Percentiles rank a stretch among this genome's conserved stretches.
Evolutionary conservation across 257 asterid species (phyloP).

Genomic region (Solanum chmielewskii): DNA sequence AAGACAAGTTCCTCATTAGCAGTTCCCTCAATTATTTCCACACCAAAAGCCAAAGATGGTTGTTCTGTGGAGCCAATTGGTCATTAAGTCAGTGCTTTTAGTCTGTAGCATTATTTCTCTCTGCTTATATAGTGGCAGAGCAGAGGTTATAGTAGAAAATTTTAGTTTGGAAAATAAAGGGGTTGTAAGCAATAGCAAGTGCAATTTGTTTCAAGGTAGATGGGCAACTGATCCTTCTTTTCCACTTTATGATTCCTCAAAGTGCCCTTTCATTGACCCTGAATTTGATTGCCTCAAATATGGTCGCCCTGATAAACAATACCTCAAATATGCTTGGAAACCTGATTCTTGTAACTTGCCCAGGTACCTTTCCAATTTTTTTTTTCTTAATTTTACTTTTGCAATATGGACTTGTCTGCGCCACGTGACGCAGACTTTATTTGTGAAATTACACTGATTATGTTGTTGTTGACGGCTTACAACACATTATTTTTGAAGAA

Average conservation of each 20-base stretch:
- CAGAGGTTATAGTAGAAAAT: background rate
- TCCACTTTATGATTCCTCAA: conserved; percentile 35
- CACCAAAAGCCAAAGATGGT: background rate
- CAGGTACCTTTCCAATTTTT: conserved; percentile 19
- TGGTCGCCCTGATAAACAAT: conserved; percentile 57
- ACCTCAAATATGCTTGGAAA: conserved; percentile 52
- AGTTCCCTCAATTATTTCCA: background rate
- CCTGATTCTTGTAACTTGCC: conserved; percentile 52
- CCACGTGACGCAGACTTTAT: background rate
- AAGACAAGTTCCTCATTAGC: background rate
- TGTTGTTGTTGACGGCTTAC: background rate
- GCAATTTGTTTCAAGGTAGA: conserved; percentile 52
- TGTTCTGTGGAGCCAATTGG: background rate
- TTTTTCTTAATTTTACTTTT: background rate
- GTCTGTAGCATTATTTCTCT: background rate
- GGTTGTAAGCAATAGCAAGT: conserved; percentile 14
- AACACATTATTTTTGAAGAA: background rate
- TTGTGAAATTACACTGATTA: background rate
- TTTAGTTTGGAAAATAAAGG: conserved; percentile 7
- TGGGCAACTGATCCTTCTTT: conserved; percentile 47
- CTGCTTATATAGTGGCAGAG: background rate
- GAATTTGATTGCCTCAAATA: conserved; percentile 52
- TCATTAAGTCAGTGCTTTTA: background rate
- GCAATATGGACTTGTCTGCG: background rate
- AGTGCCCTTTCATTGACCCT: conserved; percentile 59